These are phyloP conservation scores for Fusarium poae DNA, from an alignment of 2,329 filamentous ascomycete species.

Conservation along the genomic window DNA sequence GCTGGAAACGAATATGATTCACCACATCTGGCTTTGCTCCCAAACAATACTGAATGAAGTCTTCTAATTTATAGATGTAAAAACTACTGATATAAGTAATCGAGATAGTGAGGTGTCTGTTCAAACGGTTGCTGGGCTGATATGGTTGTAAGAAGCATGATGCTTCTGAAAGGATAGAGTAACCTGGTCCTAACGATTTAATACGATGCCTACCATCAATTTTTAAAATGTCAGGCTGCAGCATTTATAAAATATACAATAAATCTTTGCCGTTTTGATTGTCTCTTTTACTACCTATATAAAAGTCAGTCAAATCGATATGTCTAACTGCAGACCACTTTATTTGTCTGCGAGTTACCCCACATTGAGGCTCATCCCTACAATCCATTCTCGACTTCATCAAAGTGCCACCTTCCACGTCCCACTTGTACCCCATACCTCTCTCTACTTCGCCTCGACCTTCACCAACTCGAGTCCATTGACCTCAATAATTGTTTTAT, in stretches of 20 bases:
- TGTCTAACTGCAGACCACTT: background rate
- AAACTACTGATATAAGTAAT: background rate
- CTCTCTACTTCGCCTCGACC: conserved; percentile 18
- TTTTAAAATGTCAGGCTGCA: background rate
- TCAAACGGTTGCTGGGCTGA: background rate
- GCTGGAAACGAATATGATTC: conserved; percentile 40
- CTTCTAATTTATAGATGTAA: background rate
- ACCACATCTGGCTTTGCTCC: background rate
- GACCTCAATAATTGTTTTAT: conserved; percentile 3
- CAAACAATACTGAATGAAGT: background rate
- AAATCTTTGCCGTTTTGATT: background rate
- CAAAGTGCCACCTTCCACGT: conserved; percentile 40
- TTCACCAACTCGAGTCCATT: conserved; percentile 12
- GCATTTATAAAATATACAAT: background rate
- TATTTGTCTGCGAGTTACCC: conserved; percentile 27
- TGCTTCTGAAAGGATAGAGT: background rate
- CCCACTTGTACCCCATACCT: conserved; percentile 39
- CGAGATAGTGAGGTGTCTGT: background rate
- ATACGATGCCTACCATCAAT: background rate
- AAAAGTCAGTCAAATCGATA: background rate
- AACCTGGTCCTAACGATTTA: background rate
- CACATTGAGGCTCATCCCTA: conserved; percentile 44
- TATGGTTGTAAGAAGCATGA: background rate
- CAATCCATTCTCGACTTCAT: conserved; percentile 29
- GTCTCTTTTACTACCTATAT: background rate